Percentiles rank a stretch among this genome's conserved stretches.
These are phyloP conservation scores for Colletotrichum musicola DNA, from an alignment of 2,329 filamentous ascomycete species.

Conservation along the genomic window DNA sequence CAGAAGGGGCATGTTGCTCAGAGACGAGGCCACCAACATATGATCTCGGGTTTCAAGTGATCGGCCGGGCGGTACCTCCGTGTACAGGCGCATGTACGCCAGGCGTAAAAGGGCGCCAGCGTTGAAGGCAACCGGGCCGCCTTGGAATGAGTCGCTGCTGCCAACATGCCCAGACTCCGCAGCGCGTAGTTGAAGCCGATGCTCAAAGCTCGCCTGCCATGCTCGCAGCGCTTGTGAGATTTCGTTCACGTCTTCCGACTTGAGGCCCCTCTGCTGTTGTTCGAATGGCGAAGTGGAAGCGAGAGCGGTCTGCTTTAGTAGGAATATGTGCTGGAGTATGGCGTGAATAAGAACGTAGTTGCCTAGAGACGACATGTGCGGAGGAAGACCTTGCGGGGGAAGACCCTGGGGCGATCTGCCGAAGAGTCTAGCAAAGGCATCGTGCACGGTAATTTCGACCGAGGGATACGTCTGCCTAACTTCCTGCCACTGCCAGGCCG, in stretches of 20 bases:
- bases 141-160: slow-evolving; percentile 63
- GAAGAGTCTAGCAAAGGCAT: slow-evolving; percentile 68
- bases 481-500: slow-evolving; percentile 71
- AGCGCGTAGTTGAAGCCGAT: slow-evolving; percentile 64
- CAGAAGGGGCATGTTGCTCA: slow-evolving; percentile 70
- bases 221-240: slow-evolving; percentile 66
- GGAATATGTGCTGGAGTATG: slow-evolving; percentile 78
- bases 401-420: slow-evolving; percentile 63
- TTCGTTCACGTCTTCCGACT: slow-evolving; percentile 68
- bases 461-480: slow-evolving; percentile 63
- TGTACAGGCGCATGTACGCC: slow-evolving; percentile 75
- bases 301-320: slow-evolving; percentile 73
- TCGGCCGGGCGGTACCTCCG: slow-evolving; percentile 72
- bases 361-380: slow-evolving; percentile 70
- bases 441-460: slow-evolving; percentile 67
- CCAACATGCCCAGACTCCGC: slow-evolving; percentile 61
- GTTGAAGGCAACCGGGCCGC: slow-evolving; percentile 75
- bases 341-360: slow-evolving; percentile 81
- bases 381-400: slow-evolving; percentile 58
- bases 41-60: slow-evolving; percentile 76
- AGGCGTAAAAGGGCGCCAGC: slow-evolving; percentile 71
- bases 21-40: slow-evolving; percentile 69
- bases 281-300: slow-evolving; percentile 62
- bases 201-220: slow-evolving; percentile 72
- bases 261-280: slow-evolving; percentile 62